Percentiles rank a stretch among this genome's conserved stretches.
phyloP scores from a whole-genome alignment of 768 basidiomycete genomes.

The Lyophyllum atratum region DNA sequence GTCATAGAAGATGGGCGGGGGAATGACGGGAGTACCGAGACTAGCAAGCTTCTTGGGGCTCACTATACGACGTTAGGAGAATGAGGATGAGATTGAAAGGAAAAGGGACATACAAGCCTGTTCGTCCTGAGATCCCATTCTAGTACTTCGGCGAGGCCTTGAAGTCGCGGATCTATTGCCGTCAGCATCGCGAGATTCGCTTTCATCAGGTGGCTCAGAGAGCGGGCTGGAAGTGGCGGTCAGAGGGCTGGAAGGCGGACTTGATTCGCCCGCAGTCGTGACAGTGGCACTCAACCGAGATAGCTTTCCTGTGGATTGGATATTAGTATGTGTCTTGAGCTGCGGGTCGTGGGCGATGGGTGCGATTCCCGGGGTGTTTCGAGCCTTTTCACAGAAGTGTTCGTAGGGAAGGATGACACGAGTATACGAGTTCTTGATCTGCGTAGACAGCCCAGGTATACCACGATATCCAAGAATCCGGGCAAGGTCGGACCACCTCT shows the following conservation, averaged over 20 bases:
- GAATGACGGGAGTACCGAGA: constrained; percentile 32
- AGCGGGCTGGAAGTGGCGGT: constrained; percentile 78
- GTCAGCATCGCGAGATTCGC: constrained; percentile 58
- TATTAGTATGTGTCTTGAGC: constrained; percentile 56
- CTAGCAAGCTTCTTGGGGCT: constrained; percentile 38
- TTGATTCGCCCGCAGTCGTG: constrained; percentile 44
- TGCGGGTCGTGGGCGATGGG: constrained; percentile 47
- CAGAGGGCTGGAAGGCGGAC: constrained; percentile 72
- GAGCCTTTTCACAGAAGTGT: constrained; percentile 78
- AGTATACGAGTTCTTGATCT: constrained; percentile 88
- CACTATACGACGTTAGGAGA: constrained; percentile 20
- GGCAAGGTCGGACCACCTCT: constrained; percentile 89
- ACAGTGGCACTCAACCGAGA: constrained; percentile 41
- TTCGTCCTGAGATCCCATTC: constrained; percentile 53
- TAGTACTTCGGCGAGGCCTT: constrained; percentile 52
- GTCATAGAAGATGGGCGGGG: constrained; percentile 51
- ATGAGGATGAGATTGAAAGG: constrained; percentile 5
- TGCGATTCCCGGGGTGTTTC: constrained; percentile 58
- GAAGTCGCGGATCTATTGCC: constrained; percentile 40
- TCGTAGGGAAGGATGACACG: constrained; percentile 97
- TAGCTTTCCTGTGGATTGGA: constrained; percentile 39
- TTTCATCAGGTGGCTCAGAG: constrained; percentile 81
- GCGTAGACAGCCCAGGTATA: constrained; percentile 79
- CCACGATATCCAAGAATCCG: constrained; percentile 81
- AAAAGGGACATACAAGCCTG: constrained; percentile 37